Conservation (phyloP, 257 asterid genomes). For the Salvia hispanica region DNA sequence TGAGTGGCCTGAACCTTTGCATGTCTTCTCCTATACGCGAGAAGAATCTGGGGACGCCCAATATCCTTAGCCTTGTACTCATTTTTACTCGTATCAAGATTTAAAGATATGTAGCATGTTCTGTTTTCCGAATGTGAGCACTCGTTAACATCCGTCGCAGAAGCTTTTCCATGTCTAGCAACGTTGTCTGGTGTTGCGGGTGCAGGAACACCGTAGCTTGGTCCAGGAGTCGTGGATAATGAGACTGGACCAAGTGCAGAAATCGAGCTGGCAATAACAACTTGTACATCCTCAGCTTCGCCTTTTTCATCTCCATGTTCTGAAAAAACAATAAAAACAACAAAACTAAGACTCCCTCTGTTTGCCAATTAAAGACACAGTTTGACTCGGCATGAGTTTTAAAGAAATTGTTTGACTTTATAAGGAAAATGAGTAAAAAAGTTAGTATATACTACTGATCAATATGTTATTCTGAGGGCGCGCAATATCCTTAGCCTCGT, state of each 20-base stretch:
- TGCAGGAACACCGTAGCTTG: neutral
- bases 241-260: neutral
- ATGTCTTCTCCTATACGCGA: too few relatives aligned
- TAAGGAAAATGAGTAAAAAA: too few relatives aligned
- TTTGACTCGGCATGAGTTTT: too few relatives aligned
- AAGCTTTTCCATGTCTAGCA: neutral
- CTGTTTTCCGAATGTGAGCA: neutral
- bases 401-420: too few relatives aligned
- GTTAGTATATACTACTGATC: too few relatives aligned
- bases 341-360: too few relatives aligned
- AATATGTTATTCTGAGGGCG: too few relatives aligned
- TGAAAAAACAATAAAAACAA: neutral
- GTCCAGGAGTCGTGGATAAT: neutral
- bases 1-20: too few relatives aligned
- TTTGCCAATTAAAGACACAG: too few relatives aligned
- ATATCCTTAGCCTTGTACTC: too few relatives aligned
- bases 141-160: neutral
- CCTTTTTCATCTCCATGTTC: neutral
- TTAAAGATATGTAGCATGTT: neutral
- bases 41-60: too few relatives aligned
- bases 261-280: neutral
- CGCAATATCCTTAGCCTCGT: too few relatives aligned
- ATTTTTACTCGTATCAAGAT: neutral
- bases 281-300: neutral
- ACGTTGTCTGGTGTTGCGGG: neutral